These are phyloP conservation scores for Ogataea ramenticola DNA, from an alignment of 805 yeast genomes.

Conservation along the genomic window DNA sequence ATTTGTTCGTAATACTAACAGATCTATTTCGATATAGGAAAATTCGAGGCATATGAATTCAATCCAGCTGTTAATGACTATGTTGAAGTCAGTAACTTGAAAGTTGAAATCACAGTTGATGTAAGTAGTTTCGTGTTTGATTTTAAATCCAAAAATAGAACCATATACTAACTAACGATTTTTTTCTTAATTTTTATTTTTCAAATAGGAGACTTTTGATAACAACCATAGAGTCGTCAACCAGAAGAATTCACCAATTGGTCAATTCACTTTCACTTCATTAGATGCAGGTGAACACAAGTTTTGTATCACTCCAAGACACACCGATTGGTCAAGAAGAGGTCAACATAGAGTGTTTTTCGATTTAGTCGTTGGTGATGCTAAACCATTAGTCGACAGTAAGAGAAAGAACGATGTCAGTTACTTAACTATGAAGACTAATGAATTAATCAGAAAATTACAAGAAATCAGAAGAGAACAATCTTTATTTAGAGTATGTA, in stretches of 20 bases:
- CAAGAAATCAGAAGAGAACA: constrained; percentile 60
- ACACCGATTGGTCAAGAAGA: constrained; percentile 38
- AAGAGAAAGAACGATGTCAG: constrained; percentile 54
- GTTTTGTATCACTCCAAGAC: constrained; percentile 57
- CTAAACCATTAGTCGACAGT: constrained; percentile 55
- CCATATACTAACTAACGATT: not conserved
- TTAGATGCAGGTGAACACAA: constrained; percentile 73
- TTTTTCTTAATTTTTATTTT: not conserved
- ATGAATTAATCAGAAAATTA: constrained; percentile 47
- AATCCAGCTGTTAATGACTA: constrained; percentile 39
- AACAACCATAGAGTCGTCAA: constrained; percentile 69
- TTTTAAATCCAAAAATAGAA: not conserved
- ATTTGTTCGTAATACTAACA: not conserved
- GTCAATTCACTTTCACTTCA: constrained; percentile 70
- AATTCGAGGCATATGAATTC: constrained; percentile 61
- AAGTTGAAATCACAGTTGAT: constrained; percentile 63
- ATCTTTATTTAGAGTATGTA: constrained; percentile 41
- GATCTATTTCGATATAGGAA: constrained; percentile 15
- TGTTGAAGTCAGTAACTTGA: constrained; percentile 47
- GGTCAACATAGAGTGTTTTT: constrained; percentile 59
- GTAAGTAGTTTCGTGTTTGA: constrained; percentile 22
- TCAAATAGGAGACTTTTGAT: constrained; percentile 56
- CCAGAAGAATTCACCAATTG: constrained; percentile 57
- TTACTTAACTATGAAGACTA: constrained; percentile 49
- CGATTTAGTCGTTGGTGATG: constrained; percentile 63